Conservation (phyloP, 2,329 filamentous ascomycete genomes). For the Diaporthe helianthi region DNA sequence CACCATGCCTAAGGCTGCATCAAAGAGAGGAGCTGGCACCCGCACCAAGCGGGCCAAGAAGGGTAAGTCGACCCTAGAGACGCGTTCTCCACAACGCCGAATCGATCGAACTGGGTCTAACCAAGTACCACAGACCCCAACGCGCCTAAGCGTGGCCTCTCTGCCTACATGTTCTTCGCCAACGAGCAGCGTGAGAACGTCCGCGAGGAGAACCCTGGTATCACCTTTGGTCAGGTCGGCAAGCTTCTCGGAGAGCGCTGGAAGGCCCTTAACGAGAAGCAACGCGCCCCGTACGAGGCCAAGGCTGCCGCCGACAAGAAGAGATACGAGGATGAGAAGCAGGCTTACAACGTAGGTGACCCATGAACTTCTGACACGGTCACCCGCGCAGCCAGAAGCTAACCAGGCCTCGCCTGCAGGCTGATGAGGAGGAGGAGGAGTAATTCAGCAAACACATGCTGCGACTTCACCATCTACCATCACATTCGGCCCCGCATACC, state of each 20-base stretch:
- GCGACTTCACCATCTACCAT: constrained; percentile 3
- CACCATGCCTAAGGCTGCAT: constrained; percentile 66
- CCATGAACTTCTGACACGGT: constrained; percentile 32
- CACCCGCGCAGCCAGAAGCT: constrained; percentile 37
- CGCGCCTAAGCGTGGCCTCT: constrained; percentile 98
- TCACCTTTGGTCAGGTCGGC: constrained; percentile 97
- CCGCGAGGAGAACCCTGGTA: constrained; percentile 96
- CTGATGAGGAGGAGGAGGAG: constrained; percentile 64
- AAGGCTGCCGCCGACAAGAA: constrained; percentile 99
- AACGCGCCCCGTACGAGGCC: constrained; percentile 91
- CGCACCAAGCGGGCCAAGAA: constrained; percentile 50
- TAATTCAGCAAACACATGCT: constrained; percentile 1
- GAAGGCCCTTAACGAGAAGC: constrained; percentile 95
- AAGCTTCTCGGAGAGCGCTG: constrained; percentile 98
- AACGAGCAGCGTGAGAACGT: constrained; percentile 99
- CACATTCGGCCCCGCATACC: constrained; percentile 7
- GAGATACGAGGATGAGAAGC: constrained; percentile 98
- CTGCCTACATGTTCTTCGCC: constrained; percentile 99
- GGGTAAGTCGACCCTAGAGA: constrained; percentile 52
- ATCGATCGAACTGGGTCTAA: constrained; percentile 23
- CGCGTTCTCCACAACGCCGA: not conserved
- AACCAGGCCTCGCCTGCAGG: constrained; percentile 50
- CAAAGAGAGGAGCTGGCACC: constrained; percentile 63
- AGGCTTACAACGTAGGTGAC: constrained; percentile 81
- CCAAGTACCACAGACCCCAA: constrained; percentile 75